phyloP scores from a whole-genome alignment of 495 filamentous ascomycete species.

The Trichoderma virens region DNA sequence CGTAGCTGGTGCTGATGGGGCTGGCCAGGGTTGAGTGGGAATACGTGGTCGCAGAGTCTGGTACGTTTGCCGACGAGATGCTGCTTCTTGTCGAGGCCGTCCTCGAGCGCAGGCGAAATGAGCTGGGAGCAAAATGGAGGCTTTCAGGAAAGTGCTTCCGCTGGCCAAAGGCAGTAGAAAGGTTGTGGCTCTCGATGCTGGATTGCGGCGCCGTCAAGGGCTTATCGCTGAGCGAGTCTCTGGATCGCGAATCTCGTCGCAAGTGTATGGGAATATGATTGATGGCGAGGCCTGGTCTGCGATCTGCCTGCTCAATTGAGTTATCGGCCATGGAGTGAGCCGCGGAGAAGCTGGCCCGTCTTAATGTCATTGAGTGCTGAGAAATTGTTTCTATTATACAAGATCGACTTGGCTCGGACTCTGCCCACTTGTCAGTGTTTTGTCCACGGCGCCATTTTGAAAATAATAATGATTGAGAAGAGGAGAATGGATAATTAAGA shows the following conservation, averaged over 20 bases:
- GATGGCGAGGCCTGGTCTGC: not conserved
- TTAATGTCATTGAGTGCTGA: not conserved
- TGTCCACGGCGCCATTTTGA: not conserved
- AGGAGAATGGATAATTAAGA: not conserved
- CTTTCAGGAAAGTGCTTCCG: constrained; percentile 1
- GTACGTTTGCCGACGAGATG: constrained; percentile 2
- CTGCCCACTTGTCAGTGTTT: not conserved
- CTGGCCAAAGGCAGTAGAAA: not conserved
- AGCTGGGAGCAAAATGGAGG: not conserved
- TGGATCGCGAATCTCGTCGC: not conserved
- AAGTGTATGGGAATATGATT: not conserved
- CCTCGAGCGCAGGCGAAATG: constrained; percentile 9
- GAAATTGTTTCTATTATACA: not conserved
- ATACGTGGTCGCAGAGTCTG: constrained; percentile 12
- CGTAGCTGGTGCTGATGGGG: constrained; percentile 10
- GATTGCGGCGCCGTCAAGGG: not conserved
- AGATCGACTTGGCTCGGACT: not conserved
- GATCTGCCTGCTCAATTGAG: constrained; percentile 1
- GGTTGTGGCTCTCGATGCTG: not conserved
- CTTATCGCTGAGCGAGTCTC: not conserved
- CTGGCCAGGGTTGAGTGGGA: constrained; percentile 3
- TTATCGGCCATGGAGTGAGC: not conserved
- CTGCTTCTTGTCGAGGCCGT: constrained; percentile 6
- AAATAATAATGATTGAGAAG: not conserved
- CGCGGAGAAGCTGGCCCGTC: not conserved